phyloP scores from a whole-genome alignment of 2,329 filamentous ascomycete species.

The Paecilomyces sp. region DNA sequence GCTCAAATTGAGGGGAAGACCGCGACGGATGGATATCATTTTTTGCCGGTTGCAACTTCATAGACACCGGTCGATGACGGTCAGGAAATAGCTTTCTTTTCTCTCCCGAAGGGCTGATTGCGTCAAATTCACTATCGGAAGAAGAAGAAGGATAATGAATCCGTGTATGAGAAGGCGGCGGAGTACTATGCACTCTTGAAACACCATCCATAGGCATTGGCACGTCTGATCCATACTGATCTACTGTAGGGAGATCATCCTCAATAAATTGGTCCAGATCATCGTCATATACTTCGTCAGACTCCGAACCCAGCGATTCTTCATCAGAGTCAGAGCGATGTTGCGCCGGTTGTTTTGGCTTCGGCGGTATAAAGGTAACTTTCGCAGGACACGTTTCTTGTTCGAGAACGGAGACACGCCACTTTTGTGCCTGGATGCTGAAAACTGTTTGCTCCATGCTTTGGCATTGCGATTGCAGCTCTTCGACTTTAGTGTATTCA shows the following conservation, averaged over 20 bases:
- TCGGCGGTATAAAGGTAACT: conserved; percentile 9
- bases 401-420: conserved; percentile 38
- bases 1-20: not conserved
- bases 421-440: conserved; percentile 43
- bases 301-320: conserved; percentile 27
- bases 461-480: conserved; percentile 50
- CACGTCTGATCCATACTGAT: conserved; percentile 1
- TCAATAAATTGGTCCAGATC: conserved; percentile 24
- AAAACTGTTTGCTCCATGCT: conserved; percentile 60
- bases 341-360: not conserved
- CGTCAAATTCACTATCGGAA: not conserved
- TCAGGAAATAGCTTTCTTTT: not conserved
- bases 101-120: not conserved
- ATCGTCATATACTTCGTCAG: conserved; percentile 8
- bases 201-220: not conserved
- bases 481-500: conserved; percentile 46
- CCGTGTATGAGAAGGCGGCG: not conserved
- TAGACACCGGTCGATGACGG: not conserved
- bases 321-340: conserved; percentile 16
- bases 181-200: not conserved
- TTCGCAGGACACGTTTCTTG: conserved; percentile 22
- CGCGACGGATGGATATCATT: not conserved
- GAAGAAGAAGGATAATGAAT: conserved; percentile 1
- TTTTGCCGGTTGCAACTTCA: not conserved
- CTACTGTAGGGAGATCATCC: conserved; percentile 10